These are phyloP conservation scores for Rhexocercosporidium sp. DNA, from an alignment of 2,329 filamentous ascomycete species.

Conservation along the genomic window DNA sequence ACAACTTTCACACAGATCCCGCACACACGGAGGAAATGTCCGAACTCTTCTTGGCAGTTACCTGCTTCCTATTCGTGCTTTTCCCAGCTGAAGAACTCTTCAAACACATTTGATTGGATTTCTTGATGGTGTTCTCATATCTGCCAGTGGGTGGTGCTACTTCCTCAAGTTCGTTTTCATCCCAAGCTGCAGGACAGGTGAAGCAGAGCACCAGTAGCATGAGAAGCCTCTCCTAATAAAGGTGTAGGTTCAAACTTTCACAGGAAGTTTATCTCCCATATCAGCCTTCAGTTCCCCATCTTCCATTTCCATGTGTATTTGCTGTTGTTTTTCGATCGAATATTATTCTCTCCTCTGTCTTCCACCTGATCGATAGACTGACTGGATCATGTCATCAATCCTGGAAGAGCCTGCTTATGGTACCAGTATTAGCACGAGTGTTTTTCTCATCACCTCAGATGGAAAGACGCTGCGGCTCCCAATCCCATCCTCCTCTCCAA, in stretches of 20 bases:
- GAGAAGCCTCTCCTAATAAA: neutral
- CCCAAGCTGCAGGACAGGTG: neutral
- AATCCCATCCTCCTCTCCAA: slow-evolving; percentile 41
- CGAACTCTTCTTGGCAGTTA: neutral
- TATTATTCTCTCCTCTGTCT: neutral
- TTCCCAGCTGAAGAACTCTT: neutral
- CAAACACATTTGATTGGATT: neutral
- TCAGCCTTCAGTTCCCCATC: neutral
- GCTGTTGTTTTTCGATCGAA: neutral
- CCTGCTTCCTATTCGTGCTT: neutral
- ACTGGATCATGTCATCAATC: neutral
- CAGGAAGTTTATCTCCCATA: neutral
- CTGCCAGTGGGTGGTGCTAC: too few species aligned
- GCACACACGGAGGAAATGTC: neutral
- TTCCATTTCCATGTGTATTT: neutral
- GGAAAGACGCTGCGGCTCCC: slow-evolving; percentile 42
- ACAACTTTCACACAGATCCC: neutral
- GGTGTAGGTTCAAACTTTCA: neutral
- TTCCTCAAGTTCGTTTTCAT: neutral
- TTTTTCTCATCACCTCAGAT: slow-evolving; percentile 43
- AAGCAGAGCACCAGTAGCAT: neutral
- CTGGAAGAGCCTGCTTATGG: neutral
- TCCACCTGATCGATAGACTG: neutral
- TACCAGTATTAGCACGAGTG: slow-evolving; percentile 19
- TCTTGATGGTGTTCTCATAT: neutral